Evolutionary conservation across 495 filamentous ascomycete species (phyloP).

Genomic region (Penicillium turbatum): DNA sequence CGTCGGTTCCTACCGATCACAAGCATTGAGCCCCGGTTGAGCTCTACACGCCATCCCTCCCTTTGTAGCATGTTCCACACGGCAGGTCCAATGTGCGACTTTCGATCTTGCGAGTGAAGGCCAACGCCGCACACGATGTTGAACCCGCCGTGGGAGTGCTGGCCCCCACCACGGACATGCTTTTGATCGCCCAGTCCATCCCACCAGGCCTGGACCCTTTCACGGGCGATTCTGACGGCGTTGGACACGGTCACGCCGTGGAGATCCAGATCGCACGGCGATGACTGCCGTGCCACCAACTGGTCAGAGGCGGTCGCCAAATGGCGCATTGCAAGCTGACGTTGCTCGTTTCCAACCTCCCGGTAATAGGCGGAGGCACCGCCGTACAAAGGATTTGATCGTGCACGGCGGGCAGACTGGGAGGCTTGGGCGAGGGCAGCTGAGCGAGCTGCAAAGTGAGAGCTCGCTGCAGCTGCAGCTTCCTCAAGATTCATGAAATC

Average conservation of each 20-base stretch:
- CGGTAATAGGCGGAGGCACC: slow-evolving; percentile 65
- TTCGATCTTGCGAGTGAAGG: slow-evolving; percentile 71
- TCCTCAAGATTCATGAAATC: slow-evolving; percentile 23
- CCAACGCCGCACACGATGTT: slow-evolving; percentile 79
- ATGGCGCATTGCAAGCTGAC: slow-evolving; percentile 40
- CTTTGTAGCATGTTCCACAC: slow-evolving; percentile 69
- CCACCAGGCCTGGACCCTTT: slow-evolving; percentile 76
- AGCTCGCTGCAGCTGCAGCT: slow-evolving; percentile 27
- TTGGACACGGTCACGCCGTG: slow-evolving; percentile 81
- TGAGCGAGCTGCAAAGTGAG: slow-evolving; percentile 39
- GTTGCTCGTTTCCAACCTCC: slow-evolving; percentile 51
- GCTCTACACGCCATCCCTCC: slow-evolving; percentile 80
- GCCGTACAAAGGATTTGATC: slow-evolving; percentile 61
- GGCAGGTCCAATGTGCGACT: slow-evolving; percentile 69
- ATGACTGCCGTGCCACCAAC: slow-evolving; percentile 59
- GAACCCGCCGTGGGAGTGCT: slow-evolving; percentile 47
- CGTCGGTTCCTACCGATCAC: slow-evolving; percentile 53
- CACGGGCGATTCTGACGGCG: slow-evolving; percentile 67
- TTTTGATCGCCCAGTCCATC: slow-evolving; percentile 57
- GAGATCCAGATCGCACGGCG: slow-evolving; percentile 59
- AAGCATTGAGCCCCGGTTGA: slow-evolving; percentile 58
- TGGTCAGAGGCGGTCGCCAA: slow-evolving; percentile 53
- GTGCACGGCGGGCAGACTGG: slow-evolving; percentile 56
- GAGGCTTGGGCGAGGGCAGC: slow-evolving; percentile 57
- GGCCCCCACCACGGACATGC: slow-evolving; percentile 43